Evolutionary conservation across 371 early-diverging fungal species (phyloP), one percentile per base, ranked within the genome.

Genomic region (Rhizopus delemar): DNA sequence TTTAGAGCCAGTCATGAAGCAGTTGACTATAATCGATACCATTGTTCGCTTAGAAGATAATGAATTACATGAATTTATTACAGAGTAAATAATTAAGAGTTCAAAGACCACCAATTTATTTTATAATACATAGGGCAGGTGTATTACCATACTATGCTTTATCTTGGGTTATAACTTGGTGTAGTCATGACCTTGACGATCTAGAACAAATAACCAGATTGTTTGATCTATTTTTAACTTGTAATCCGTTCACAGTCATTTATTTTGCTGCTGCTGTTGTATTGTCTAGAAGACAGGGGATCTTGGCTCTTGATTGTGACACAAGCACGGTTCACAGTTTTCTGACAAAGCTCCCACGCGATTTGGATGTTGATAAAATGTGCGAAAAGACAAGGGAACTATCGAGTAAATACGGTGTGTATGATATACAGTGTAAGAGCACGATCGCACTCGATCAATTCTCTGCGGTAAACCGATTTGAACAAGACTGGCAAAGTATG

Each of bases 91-190:
- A 2, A 33, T 12, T 12, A 7, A 29, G 4, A 39, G 8, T 39
- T 39, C 0, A 39, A 12, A 12, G 9, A 39, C 12, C 12, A 9
- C 39, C 15, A 22, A 22, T 22, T 43, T 43, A 43, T 13, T 43
- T 43, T 43, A 36, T 6, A 43, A 3, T 43, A 1, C 1, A 39
- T 62, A 83, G 84, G 46, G 74, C 86, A 8, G 77, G 80, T 16
- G 83, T 90, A 5, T 77, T 86, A n/a, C 92, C 93, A 2, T 91
- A 87, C 64, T 94, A 90, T 62, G 83, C 84, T 38, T 73, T 93
- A 35, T 86, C 88, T 57, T 93, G 93, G 93, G 82, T 93, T 8
- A 77, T 93, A 46, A 91, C 94, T 12, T 94, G 95, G 95, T 90
- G 85, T 66, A 86, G 89, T 32, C 94, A 94, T 66, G 88, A 93